Evolutionary conservation across 306 rosid genomes (phyloP).

Genomic region (Myrica gale): DNA sequence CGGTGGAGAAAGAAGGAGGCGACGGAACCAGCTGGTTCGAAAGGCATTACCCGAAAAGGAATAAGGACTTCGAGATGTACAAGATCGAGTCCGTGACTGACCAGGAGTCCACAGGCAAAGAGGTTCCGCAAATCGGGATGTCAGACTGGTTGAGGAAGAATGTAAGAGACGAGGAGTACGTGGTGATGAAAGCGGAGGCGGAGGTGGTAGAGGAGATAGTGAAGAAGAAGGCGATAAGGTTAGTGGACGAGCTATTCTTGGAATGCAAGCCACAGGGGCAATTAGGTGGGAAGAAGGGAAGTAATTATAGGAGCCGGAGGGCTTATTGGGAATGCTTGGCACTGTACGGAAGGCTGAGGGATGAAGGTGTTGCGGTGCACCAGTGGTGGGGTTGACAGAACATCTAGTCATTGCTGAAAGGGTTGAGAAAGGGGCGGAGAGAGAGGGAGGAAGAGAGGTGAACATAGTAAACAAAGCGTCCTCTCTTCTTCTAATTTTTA

Average conservation of each 20-base stretch:
- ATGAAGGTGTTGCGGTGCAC: slow-evolving; percentile 89
- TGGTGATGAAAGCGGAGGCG: slow-evolving; percentile 85
- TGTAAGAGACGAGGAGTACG: slow-evolving; percentile 71
- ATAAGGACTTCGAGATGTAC: slow-evolving; percentile 63
- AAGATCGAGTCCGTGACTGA: slow-evolving; percentile 49
- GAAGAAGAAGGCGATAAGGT: slow-evolving; percentile 38
- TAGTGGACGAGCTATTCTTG: slow-evolving; percentile 86
- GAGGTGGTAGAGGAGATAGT: slow-evolving; percentile 81
- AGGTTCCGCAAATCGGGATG: slow-evolving; percentile 39
- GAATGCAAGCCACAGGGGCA: slow-evolving; percentile 61
- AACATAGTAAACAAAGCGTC: neutral
- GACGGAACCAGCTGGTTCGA: slow-evolving; percentile 54
- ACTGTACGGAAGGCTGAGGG: slow-evolving; percentile 66
- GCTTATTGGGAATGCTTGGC: slow-evolving; percentile 93
- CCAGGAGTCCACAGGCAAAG: slow-evolving; percentile 27
- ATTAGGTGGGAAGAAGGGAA: slow-evolving; percentile 15
- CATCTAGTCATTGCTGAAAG: too few relatives aligned
- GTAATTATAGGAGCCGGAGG: slow-evolving; percentile 30
- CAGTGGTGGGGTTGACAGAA: slow-evolving; percentile 81
- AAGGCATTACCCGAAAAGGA: slow-evolving; percentile 59
- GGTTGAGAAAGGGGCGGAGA: neutral
- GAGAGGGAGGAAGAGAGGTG: slow-evolving; percentile 6
- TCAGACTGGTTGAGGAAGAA: slow-evolving; percentile 66
- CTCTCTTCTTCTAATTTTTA: too few relatives aligned
- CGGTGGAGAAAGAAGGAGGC: slow-evolving; percentile 48